Conservation (phyloP, 2,329 filamentous ascomycete genomes). For the Reticulascus tulasneorum region DNA sequence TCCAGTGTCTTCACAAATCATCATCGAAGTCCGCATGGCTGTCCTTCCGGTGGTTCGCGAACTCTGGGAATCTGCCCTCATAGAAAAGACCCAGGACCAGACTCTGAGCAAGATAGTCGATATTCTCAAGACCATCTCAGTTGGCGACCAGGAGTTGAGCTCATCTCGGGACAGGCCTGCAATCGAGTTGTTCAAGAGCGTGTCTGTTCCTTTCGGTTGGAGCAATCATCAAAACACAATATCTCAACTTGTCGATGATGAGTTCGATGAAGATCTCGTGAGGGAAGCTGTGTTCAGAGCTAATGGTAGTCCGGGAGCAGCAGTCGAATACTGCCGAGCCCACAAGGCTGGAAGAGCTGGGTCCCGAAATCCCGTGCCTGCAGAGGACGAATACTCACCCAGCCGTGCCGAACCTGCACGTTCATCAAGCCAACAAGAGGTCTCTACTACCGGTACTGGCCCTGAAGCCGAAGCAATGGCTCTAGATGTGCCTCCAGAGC, state of each 20-base stretch:
- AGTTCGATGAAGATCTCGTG: constrained; percentile 58
- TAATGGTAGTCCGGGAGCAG: constrained; percentile 57
- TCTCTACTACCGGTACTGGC: constrained; percentile 2
- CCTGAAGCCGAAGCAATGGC: constrained; percentile 25
- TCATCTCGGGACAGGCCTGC: constrained; percentile 14
- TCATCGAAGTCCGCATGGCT: constrained; percentile 79
- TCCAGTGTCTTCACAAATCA: constrained; percentile 63
- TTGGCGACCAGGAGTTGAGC: constrained; percentile 71
- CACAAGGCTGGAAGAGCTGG: constrained; percentile 55
- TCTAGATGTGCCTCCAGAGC: constrained; percentile 22
- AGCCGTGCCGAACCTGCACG: constrained; percentile 19
- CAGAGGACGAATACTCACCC: constrained; percentile 46
- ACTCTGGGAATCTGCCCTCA: constrained; percentile 81
- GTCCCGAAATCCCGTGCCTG: constrained; percentile 63
- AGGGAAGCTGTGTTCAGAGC: constrained; percentile 81
- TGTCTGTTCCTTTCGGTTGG: constrained; percentile 45
- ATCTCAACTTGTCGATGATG: constrained; percentile 35
- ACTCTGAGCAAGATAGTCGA: constrained; percentile 78
- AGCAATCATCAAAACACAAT: constrained; percentile 4
- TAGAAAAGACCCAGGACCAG: constrained; percentile 74
- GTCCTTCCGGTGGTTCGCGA: constrained; percentile 72
- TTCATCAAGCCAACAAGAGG: constrained; percentile 18
- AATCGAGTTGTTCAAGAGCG: constrained; percentile 40
- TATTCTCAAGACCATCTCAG: constrained; percentile 74
- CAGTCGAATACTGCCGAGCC: constrained; percentile 72